Evolutionary conservation across 225 moss, liverwort and hornwort species (phyloP).

Genomic region (Straminergon stramineum): DNA sequence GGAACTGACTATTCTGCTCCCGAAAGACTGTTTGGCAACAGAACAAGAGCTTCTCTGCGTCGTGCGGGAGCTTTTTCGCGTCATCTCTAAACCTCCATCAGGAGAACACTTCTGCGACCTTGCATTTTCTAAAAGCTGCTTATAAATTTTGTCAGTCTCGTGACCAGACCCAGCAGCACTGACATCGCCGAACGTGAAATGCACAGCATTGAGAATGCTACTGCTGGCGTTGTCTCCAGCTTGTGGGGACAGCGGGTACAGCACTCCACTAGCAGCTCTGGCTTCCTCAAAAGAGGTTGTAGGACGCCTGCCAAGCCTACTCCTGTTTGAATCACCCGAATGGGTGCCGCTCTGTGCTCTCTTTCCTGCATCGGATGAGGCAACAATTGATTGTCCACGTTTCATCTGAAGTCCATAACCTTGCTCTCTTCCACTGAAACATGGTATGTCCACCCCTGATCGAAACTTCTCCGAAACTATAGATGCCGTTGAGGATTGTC

Average conservation of each 20-base stretch:
- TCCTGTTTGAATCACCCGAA: background rate
- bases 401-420: background rate
- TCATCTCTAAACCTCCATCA: background rate
- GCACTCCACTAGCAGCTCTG: slow-evolving; percentile 16
- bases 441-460: background rate
- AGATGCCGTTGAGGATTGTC: slow-evolving; percentile 28
- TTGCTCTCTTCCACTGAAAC: slow-evolving; percentile 17
- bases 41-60: background rate
- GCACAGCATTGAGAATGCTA: slow-evolving; percentile 29
- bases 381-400: background rate
- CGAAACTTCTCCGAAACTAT: slow-evolving; percentile 5
- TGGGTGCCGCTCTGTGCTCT: background rate
- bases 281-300: background rate
- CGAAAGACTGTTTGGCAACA: slow-evolving; percentile 11
- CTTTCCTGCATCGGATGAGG: background rate
- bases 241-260: slow-evolving; percentile 11
- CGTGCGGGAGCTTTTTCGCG: background rate
- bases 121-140: slow-evolving; percentile 18
- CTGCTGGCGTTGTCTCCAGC: slow-evolving; percentile 6
- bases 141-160: slow-evolving; percentile 21
- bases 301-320: background rate
- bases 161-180: background rate
- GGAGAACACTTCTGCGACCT: background rate
- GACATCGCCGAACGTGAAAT: slow-evolving; percentile 16
- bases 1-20: slow-evolving; percentile 11